Percentiles rank a stretch among this genome's conserved stretches.
Conservation (phyloP, 2,329 filamentous ascomycete genomes). For the Claviceps sp. region DNA sequence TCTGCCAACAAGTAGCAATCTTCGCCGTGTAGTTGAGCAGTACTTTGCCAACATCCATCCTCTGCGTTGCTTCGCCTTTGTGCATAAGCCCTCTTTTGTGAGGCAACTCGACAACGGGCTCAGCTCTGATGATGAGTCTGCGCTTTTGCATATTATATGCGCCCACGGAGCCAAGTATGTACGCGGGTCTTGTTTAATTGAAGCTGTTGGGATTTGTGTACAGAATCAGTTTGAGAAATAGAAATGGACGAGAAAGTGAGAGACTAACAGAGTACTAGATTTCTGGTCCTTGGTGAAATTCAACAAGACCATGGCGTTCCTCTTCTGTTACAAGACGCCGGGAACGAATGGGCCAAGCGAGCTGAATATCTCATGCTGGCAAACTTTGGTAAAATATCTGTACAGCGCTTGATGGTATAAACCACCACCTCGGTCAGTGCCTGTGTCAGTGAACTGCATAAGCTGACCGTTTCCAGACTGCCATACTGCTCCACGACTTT, state of each 20-base stretch:
- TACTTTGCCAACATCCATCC: constrained; percentile 27
- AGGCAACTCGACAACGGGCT: constrained; percentile 24
- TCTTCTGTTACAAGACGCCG: constrained; percentile 19
- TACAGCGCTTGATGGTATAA: constrained; percentile 25
- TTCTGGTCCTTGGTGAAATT: constrained; percentile 18
- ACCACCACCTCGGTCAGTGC: background rate
- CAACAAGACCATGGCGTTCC: constrained; percentile 18
- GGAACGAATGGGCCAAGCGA: constrained; percentile 24
- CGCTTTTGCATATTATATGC: constrained; percentile 23
- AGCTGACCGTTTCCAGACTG: constrained; percentile 15
- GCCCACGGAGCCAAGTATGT: constrained; percentile 25
- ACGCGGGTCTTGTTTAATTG: too few relatives aligned
- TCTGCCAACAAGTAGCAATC: constrained; percentile 20
- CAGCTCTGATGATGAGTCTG: constrained; percentile 22
- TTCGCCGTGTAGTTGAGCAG: constrained; percentile 23
- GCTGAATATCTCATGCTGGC: constrained; percentile 23
- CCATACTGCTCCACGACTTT: constrained; percentile 26
- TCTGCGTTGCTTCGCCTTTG: constrained; percentile 27
- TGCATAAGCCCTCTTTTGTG: constrained; percentile 26
- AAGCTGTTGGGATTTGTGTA: too few relatives aligned
- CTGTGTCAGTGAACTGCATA: background rate
- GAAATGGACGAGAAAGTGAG: too few relatives aligned
- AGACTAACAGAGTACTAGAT: constrained; percentile 12
- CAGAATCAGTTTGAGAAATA: too few relatives aligned
- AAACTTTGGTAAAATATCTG: constrained; percentile 26